Base-by-base conservation (phyloP, 768 basidiomycete genomes). In the Amanita rimosa region DNA sequence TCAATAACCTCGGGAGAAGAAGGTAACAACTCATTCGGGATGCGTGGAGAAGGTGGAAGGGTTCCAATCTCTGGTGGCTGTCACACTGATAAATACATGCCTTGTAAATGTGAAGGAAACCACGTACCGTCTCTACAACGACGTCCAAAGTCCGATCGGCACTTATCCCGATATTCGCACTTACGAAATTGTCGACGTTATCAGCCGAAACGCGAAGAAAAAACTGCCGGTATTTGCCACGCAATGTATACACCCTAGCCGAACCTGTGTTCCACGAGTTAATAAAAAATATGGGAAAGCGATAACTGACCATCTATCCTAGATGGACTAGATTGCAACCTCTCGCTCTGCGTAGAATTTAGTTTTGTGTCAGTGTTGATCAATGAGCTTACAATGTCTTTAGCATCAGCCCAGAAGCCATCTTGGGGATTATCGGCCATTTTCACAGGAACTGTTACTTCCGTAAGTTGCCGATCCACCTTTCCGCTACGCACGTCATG, bases 331-430 rank as follows among this genome's bases (percentile, higher is more conserved):
- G 60, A 55, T 60, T 88, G 85, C 19, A 87, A 68, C 50, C 70
- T 68, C 10, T 73, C 64, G 40, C 73, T 71, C 67, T 76, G 49
- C 13, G 38, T 50, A 22, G n/a, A 11, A 22, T 19, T 17, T 29
- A 19, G 21, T 50, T 17, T 21, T 8, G 11, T 47, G n/a, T n/a
- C 14, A 35, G 19, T 29, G 33, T 10, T 27, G 19, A 38, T 35
- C 6, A 51, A 36, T 19, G 44, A 27, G 57, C 72, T 53, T 51
- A 75, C 74, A 34, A 88, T 66, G 31, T 83, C 77, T 53, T 71
- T 69, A 2, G 84, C 82, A 58, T 84, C 77, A 5, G 77, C 84
- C 85, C 85, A 87, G 55, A 72, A 83, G 4, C 79, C 77, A 54
- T 76, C 79, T 33, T 69, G 68, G 4, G 66, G 63, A 49, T 73